phyloP scores from a whole-genome alignment of 352 stramenopile genomes.

The Thraustotheca clavata region DNA sequence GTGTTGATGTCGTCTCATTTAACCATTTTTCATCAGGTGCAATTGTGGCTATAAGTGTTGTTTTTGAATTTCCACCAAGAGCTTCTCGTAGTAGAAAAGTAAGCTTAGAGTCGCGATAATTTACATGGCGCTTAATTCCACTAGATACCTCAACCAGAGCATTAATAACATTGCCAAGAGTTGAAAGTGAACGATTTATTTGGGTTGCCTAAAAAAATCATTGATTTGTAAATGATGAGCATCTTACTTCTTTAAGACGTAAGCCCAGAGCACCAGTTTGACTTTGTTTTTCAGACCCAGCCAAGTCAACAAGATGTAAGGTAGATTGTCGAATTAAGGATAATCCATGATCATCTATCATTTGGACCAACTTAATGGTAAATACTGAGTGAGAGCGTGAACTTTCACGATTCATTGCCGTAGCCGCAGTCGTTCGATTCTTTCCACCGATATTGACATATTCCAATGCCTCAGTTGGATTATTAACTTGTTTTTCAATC shows the following conservation, averaged over 20 bases:
- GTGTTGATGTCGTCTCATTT: conserved; percentile 89
- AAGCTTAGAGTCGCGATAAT: conserved; percentile 89
- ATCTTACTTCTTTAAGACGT: conserved; percentile 65
- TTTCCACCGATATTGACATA: conserved; percentile 58
- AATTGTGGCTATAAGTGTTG: conserved; percentile 92
- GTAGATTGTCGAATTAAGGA: conserved; percentile 63
- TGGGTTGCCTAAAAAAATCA: conserved; percentile 9
- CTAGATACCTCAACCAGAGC: conserved; percentile 53
- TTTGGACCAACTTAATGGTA: conserved; percentile 89
- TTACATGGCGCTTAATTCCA: conserved; percentile 50
- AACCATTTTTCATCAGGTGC: conserved; percentile 88
- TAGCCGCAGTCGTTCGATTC: conserved; percentile 93
- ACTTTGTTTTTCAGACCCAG: conserved; percentile 80
- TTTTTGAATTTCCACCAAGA: conserved; percentile 87
- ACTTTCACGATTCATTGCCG: conserved; percentile 96
- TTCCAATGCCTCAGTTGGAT: conserved; percentile 56
- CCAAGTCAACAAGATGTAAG: conserved; percentile 80
- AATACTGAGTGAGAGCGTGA: conserved; percentile 97
- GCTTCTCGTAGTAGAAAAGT: conserved; percentile 85
- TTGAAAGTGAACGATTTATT: conserved; percentile 91
- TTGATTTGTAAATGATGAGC: neutral
- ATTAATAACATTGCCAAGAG: conserved; percentile 90
- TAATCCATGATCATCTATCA: conserved; percentile 49
- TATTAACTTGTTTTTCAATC: conserved; percentile 51
- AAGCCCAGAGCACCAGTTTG: conserved; percentile 71